phyloP scores from a whole-genome alignment of 805 yeast species.

The Candida vartiovaarae region DNA sequence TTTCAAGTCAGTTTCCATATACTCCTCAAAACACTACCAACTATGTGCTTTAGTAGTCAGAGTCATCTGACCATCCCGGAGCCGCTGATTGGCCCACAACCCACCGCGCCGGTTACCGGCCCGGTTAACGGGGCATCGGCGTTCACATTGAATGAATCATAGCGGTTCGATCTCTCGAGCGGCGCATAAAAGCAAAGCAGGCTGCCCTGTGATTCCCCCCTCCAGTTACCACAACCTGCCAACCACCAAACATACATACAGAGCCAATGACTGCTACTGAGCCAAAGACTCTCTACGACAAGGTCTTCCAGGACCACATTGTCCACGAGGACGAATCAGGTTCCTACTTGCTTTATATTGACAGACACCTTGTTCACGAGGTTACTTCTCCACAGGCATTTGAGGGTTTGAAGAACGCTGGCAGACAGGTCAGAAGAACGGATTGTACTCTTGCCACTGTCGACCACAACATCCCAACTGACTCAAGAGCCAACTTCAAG shows the following conservation, averaged over 20 bases:
- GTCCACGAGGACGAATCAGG: constrained; percentile 88
- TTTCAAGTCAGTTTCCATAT: too few relatives aligned
- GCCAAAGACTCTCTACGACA: constrained; percentile 76
- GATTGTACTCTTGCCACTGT: constrained; percentile 95
- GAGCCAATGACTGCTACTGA: constrained; percentile 4
- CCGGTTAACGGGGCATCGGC: constrained; percentile 5
- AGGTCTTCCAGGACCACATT: constrained; percentile 90
- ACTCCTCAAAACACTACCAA: too few relatives aligned
- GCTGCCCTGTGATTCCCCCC: neutral
- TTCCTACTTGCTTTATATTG: constrained; percentile 82
- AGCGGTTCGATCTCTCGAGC: neutral
- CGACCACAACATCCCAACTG: constrained; percentile 96
- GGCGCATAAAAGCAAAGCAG: neutral
- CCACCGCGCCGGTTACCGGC: constrained; percentile 7
- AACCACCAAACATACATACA: neutral
- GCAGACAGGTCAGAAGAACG: constrained; percentile 80
- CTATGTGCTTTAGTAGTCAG: too few relatives aligned
- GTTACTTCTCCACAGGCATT: constrained; percentile 99
- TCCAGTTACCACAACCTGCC: neutral
- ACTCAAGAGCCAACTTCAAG: constrained; percentile 71
- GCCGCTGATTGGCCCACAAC: constrained; percentile 12
- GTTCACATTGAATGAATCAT: neutral
- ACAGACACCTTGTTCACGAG: constrained; percentile 96
- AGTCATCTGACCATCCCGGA: too few relatives aligned
- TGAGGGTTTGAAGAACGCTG: constrained; percentile 87